Evolutionary conservation across 2,329 filamentous ascomycete species (phyloP), one percentile per base, ranked within the genome.

Genomic region (Colletotrichum sp.): DNA sequence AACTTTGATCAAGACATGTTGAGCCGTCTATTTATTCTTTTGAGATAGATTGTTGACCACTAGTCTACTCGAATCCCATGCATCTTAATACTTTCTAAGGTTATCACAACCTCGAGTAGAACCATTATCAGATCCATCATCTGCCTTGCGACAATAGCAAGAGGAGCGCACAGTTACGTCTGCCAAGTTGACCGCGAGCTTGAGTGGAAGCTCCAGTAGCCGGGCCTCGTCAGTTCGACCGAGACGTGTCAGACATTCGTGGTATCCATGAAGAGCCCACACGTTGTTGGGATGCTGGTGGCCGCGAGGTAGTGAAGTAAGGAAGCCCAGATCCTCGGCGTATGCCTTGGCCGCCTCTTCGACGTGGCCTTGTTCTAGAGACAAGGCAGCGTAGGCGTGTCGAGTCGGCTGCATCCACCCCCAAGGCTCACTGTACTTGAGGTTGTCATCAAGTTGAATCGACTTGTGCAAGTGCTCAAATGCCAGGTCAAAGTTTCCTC

Each of bases 341-440:
- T 93, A 94, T 1, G 90, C 87, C 2, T 79, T 84, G 4, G 86
- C 82, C 0, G 92, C 91, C 61, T 92, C 84, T 38, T 89, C 85
- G 1, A 89, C 83, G 24, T 83, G 84, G 0, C 88, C 90, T 78
- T 93, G 92, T 79, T 95, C 93, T 12, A 94, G 85, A 36, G 94
- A 80, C 5, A 95, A 84, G 0, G 93, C 93, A 2, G 91, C 93
- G 67, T 92, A 93, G 0, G 93, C 92, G 80, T 95, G 93, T 5
- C 93, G 86, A 0, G 90, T 90, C 0, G 93, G 93, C 78, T 93
- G 91, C 93, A 95, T 94, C 93, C 93, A 95, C 0, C 91, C 92
- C 93, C 93, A 94, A 0, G 93, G 93, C 79, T 95, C 93, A 62
- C 92, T 91, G 74, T 93, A 95, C 0, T 90, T 90, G 33, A 95